Base-by-base conservation (phyloP, 331 rosid genomes). In the Rosa hybrid region DNA sequence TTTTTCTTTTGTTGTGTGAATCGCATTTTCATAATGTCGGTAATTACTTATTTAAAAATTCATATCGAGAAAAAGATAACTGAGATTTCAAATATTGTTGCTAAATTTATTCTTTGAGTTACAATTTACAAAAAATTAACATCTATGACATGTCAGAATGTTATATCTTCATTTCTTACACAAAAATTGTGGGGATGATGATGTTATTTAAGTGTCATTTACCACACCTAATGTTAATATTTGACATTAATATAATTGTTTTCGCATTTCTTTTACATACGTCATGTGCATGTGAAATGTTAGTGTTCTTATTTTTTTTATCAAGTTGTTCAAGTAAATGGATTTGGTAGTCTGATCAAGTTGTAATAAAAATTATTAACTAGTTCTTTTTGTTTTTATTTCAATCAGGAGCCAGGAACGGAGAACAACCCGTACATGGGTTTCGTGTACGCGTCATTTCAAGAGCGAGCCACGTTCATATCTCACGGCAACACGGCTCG, bases 401-500 rank as follows among this genome's bases (percentile, higher is more conserved):
- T 69, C 7, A 42, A 21, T 14, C 21, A 91, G 97, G 90, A 90
- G 44, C 91, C 90, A 0, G 86, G 93, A 12, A 82, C 88, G 0
- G 94, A 89, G 54, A 92, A 92, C 86, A 90, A 90, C 68, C 97
- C 97, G 0, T 92, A 92, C 77, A 34, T 92, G 86, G 97, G 94
- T 10, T 92, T 80, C 14, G 97, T 92, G n/a, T 92, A 92, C 89
- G 89, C 97, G 20, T 90, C 94, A 49, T 92, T 92, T 67, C 97
- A 92, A 77, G 97, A 92, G 82, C 86, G 97, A 68, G 97, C 97
- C 5, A 92, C 97, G 8, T 92, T 90, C 54, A 77, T 92, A 23
- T 86, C 97, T 1, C 97, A 92, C 49, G 92, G 97, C 9, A 92
- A 92, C 87, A 90, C 97, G 2, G 97, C 97, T 13, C 84, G 92